phyloP scores from a whole-genome alignment of 2,329 filamentous ascomycete species.

The Sporothrix dimorphospora region DNA sequence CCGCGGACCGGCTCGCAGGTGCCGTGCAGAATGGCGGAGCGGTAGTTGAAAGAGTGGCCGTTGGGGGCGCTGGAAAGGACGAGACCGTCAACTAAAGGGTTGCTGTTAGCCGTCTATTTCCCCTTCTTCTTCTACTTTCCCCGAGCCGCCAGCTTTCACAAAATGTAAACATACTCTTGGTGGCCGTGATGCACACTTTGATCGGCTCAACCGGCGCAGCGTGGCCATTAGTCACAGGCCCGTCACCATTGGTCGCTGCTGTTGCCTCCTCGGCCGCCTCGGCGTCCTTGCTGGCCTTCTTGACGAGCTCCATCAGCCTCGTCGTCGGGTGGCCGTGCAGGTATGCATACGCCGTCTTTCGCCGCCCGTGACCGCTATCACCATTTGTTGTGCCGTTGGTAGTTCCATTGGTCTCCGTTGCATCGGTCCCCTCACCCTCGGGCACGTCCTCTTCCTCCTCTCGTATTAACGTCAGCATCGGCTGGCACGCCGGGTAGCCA shows the following conservation, averaged over 20 bases:
- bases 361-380: neutral
- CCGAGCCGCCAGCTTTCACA: neutral
- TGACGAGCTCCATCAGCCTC: conserved; percentile 33
- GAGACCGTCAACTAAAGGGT: conserved; percentile 31
- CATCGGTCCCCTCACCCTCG: neutral
- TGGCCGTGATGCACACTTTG: conserved; percentile 33
- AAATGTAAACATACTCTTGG: conserved; percentile 21
- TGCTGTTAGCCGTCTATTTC: neutral
- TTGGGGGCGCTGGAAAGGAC: conserved; percentile 33
- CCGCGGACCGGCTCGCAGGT: conserved; percentile 28
- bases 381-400: neutral
- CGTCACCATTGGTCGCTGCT: neutral
- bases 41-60: conserved; percentile 35
- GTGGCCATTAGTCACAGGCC: neutral
- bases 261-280: neutral
- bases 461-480: conserved; percentile 32
- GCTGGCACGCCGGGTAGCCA: conserved; percentile 32
- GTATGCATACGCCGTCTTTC: conserved; percentile 27
- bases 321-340: conserved; percentile 34
- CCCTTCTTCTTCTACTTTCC: neutral
- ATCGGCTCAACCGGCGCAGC: neutral
- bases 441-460: conserved; percentile 27
- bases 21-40: conserved; percentile 32
- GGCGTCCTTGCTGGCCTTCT: conserved; percentile 26
- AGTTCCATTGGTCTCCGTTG: neutral